phyloP scores from a whole-genome alignment of 768 basidiomycete genomes.

The Leucocoprinus sp. region DNA sequence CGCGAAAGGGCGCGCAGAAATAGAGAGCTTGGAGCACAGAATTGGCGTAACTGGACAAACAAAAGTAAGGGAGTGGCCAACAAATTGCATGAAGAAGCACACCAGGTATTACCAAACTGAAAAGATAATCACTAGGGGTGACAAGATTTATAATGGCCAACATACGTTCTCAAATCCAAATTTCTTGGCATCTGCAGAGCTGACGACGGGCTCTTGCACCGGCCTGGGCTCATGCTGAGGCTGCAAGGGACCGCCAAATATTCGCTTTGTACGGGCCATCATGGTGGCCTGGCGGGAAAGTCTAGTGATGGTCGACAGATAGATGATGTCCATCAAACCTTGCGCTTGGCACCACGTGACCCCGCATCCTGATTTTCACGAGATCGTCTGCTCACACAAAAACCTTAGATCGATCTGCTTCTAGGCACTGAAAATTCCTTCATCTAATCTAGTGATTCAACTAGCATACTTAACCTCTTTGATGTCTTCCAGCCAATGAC shows the following conservation, averaged over 20 bases:
- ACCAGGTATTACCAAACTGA: conserved; percentile 98
- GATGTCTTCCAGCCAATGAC: conserved; percentile 52
- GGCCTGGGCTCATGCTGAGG: conserved; percentile 19
- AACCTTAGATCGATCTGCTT: too few relatives aligned
- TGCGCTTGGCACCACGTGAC: conserved; percentile 13
- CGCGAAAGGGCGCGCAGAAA: conserved; percentile 89
- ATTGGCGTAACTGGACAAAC: conserved; percentile 78
- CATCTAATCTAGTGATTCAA: conserved; percentile 37
- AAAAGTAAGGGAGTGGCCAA: conserved; percentile 8
- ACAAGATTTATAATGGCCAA: conserved; percentile 14
- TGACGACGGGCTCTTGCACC: conserved; percentile 26
- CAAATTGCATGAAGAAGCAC: conserved; percentile 14
- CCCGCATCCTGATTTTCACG: too few relatives aligned
- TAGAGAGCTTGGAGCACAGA: conserved; percentile 97
- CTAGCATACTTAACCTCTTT: conserved; percentile 46
- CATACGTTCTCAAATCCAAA: conserved; percentile 97
- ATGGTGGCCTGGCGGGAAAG: conserved; percentile 10
- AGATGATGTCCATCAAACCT: conserved; percentile 11
- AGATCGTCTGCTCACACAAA: too few relatives aligned
- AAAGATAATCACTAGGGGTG: conserved; percentile 9
- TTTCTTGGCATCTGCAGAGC: conserved; percentile 70
- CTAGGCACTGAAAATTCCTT: too few relatives aligned
- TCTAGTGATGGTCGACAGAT: conserved; percentile 3
- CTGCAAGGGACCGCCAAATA: conserved; percentile 22
- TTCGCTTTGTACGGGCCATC: conserved; percentile 34